A percentile compares a stretch with the other conserved stretches of the same genome.
These are phyloP conservation scores for Globisporangium uncinulatum DNA, from an alignment of 352 stramenopile species.

Conservation along the genomic window DNA sequence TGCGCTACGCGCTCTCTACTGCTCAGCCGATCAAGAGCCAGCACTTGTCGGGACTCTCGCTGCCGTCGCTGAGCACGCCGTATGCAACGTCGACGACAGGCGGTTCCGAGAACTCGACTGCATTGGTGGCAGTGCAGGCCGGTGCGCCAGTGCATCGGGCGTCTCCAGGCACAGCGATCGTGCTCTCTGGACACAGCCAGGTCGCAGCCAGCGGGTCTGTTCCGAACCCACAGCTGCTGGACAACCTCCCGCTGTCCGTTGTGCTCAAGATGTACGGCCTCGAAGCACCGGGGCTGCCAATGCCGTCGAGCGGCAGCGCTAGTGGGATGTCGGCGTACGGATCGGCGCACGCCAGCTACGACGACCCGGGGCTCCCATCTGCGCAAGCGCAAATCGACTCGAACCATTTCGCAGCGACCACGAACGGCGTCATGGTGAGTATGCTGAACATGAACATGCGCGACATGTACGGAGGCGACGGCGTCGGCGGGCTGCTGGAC, in stretches of 20 bases:
- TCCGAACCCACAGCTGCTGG: slow-evolving; percentile 25
- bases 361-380: slow-evolving; percentile 9
- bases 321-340: slow-evolving; percentile 4
- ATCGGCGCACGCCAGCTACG: slow-evolving; percentile 5
- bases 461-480: slow-evolving; percentile 72
- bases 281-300: slow-evolving; percentile 56
- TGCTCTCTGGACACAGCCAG: slow-evolving; percentile 14
- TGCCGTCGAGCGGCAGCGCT: slow-evolving; percentile 25
- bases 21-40: slow-evolving; percentile 38
- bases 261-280: slow-evolving; percentile 85
- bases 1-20: slow-evolving; percentile 54
- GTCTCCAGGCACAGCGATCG: slow-evolving; percentile 11
- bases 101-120: slow-evolving; percentile 22
- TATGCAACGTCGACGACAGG: slow-evolving; percentile 5
- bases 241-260: slow-evolving; percentile 67
- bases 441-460: slow-evolving; percentile 79
- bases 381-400: slow-evolving; percentile 29
- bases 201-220: slow-evolving; percentile 5
- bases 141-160: slow-evolving; percentile 19
- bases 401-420: slow-evolving; percentile 56
- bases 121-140: slow-evolving; percentile 28
- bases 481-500: slow-evolving; percentile 49
- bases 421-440: slow-evolving; percentile 59
- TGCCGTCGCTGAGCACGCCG: slow-evolving; percentile 15
- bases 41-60: slow-evolving; percentile 25